These are phyloP conservation scores for Falciphora oryzae DNA, from an alignment of 2,329 filamentous ascomycete genomes.

Conservation along the genomic window DNA sequence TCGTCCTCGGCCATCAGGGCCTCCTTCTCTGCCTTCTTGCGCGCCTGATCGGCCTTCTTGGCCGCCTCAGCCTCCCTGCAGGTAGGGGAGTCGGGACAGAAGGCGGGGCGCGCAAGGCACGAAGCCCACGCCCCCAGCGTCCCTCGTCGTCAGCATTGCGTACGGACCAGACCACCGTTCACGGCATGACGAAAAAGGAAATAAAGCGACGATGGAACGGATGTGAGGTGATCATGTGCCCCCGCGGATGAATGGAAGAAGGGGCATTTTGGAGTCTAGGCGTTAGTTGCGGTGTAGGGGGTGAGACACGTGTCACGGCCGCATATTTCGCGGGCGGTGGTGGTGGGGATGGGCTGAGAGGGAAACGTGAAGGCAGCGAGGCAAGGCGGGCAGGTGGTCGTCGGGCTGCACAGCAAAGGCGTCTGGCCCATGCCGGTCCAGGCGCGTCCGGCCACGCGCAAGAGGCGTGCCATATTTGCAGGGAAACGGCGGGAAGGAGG, in stretches of 20 bases:
- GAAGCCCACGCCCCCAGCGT: background rate
- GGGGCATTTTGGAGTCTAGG: background rate
- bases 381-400: background rate
- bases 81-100: background rate
- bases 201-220: background rate
- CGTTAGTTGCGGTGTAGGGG: background rate
- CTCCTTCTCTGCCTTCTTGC: conserved; percentile 90
- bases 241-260: background rate
- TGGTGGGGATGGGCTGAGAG: conserved; percentile 3
- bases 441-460: background rate
- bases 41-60: conserved; percentile 74
- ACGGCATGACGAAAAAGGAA: background rate
- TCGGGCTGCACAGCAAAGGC: background rate
- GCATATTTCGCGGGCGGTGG: too few species aligned
- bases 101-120: background rate
- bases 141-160: conserved; percentile 5
- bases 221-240: background rate
- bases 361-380: conserved; percentile 1
- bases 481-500: background rate
- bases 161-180: background rate
- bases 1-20: conserved; percentile 81
- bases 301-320: background rate
- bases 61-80: conserved; percentile 74
- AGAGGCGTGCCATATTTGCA: background rate
- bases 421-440: too few species aligned